Conservation (phyloP, 306 rosid species). For the Coriaria nepalensis region DNA sequence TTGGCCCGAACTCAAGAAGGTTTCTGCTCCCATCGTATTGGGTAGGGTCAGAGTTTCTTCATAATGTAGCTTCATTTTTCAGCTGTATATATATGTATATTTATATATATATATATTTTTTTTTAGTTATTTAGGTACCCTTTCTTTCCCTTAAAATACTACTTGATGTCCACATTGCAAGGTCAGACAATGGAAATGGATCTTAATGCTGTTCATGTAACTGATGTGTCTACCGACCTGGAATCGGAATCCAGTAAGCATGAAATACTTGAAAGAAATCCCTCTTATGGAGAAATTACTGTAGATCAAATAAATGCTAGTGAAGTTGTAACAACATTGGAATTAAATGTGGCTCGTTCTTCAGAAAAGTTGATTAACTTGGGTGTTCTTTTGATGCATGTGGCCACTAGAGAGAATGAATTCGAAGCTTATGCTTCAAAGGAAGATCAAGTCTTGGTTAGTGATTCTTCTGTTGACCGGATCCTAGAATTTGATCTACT, state of each 20-base stretch:
- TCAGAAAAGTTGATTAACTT: conserved; percentile 70
- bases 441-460: conserved; percentile 24
- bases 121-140: background rate
- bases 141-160: conserved; percentile 4
- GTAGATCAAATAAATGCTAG: conserved; percentile 23
- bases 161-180: conserved; percentile 17
- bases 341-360: conserved; percentile 40
- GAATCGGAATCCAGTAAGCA: conserved; percentile 14
- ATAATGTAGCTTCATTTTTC: too few species aligned
- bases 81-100: background rate
- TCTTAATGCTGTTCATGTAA: conserved; percentile 21
- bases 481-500: conserved; percentile 51
- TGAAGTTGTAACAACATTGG: conserved; percentile 28
- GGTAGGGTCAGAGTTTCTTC: too few species aligned
- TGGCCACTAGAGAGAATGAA: conserved; percentile 51
- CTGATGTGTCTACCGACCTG: conserved; percentile 8
- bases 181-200: conserved; percentile 26
- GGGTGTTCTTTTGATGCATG: conserved; percentile 50
- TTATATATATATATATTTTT: background rate
- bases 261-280: conserved; percentile 15
- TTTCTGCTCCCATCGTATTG: too few species aligned
- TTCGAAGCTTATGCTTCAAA: conserved; percentile 37
- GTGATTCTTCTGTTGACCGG: conserved; percentile 22
- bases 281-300: conserved; percentile 19
- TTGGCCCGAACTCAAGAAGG: too few species aligned